A percentile compares a stretch with the other conserved stretches of the same genome.
These are phyloP conservation scores for Starmerella tilneyi DNA, from an alignment of 805 yeast species.

Conservation along the genomic window DNA sequence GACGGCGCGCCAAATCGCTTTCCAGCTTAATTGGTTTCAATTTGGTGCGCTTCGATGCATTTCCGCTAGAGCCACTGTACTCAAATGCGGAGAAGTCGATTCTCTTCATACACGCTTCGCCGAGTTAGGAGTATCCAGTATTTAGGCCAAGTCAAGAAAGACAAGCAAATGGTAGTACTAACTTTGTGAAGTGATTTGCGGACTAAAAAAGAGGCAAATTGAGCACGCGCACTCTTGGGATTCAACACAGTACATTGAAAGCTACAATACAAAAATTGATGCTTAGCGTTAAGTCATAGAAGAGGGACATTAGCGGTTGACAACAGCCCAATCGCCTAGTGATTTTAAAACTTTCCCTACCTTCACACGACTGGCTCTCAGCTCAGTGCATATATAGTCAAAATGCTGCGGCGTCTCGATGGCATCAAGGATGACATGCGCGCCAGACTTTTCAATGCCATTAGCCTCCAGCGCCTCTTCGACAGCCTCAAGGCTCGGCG, in stretches of 20 bases:
- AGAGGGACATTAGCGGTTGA: slow-evolving; percentile 7
- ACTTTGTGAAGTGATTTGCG: too few relatives aligned
- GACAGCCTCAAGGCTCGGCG: slow-evolving; percentile 8
- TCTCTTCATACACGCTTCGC: slow-evolving; percentile 5
- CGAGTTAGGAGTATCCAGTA: too few relatives aligned
- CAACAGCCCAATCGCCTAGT: slow-evolving; percentile 24
- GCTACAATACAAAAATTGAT: background rate
- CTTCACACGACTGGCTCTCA: slow-evolving; percentile 22
- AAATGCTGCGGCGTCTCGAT: slow-evolving; percentile 19
- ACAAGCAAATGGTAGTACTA: too few relatives aligned
- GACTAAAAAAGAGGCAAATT: too few relatives aligned
- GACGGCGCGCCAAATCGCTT: too few relatives aligned
- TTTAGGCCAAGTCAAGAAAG: too few relatives aligned
- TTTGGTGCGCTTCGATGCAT: background rate
- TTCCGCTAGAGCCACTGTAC: background rate
- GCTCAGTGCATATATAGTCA: slow-evolving; percentile 25
- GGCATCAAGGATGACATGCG: slow-evolving; percentile 11
- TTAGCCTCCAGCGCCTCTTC: slow-evolving; percentile 11
- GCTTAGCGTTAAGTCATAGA: background rate
- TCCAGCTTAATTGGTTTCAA: too few relatives aligned
- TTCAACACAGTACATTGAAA: too few relatives aligned
- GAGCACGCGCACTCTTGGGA: too few relatives aligned
- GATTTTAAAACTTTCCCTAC: slow-evolving; percentile 19
- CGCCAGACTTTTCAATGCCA: slow-evolving; percentile 10
- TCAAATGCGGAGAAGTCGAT: slow-evolving; percentile 10